Evolutionary conservation across 441 rosid genomes (phyloP).

Genomic region (Theobroma grandiflorum): DNA sequence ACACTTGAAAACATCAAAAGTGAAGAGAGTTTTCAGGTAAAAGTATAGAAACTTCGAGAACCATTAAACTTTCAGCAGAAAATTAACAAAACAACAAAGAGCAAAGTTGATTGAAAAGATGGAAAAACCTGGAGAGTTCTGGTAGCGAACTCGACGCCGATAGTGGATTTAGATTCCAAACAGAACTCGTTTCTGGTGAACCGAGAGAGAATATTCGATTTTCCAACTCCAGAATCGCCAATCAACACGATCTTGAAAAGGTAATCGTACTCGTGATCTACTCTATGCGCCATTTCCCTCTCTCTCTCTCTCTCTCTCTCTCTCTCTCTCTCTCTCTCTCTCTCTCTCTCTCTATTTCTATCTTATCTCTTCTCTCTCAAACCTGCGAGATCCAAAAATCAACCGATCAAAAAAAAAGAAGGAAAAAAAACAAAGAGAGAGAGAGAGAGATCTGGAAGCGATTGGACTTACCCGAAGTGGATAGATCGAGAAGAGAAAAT

Average conservation of each 20-base stretch:
- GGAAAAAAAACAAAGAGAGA: neutral
- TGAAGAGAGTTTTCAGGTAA: neutral
- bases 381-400: conserved; percentile 38
- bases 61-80: neutral
- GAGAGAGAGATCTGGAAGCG: neutral
- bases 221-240: conserved; percentile 97
- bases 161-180: conserved; percentile 94
- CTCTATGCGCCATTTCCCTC: conserved; percentile 65
- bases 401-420: conserved; percentile 22
- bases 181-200: conserved; percentile 93
- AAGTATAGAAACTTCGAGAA: neutral
- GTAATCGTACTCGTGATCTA: conserved; percentile 93
- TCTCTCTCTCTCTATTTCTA: conserved; percentile 4
- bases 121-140: conserved; percentile 77
- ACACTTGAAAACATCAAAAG: neutral
- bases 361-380: conserved; percentile 32
- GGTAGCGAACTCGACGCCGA: conserved; percentile 97
- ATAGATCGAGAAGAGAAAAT: conserved; percentile 53
- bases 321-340: conserved; percentile 30
- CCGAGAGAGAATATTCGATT: conserved; percentile 93
- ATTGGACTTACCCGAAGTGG: conserved; percentile 32
- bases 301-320: conserved; percentile 11
- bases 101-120: conserved; percentile 5
- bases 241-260: conserved; percentile 96
- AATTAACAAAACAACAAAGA: neutral